Percentiles rank a stretch among this genome's conserved stretches.
Evolutionary conservation across 108 stramenopile genomes (phyloP).

Genomic region (Licmophora abbreviata): DNA sequence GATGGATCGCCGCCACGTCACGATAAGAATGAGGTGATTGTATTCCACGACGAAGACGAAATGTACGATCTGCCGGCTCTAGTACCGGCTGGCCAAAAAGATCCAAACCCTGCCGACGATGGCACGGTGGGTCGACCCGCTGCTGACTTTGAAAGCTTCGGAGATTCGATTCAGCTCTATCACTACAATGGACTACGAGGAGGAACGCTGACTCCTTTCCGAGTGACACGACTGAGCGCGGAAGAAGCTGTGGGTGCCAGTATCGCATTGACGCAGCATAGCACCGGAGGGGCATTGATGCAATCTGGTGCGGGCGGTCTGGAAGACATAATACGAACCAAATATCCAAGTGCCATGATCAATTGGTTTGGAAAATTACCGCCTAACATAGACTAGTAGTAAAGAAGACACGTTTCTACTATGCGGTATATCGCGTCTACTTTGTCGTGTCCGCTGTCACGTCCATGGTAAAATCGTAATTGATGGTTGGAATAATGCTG

Average conservation of each 20-base stretch:
- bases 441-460: conserved; percentile 78
- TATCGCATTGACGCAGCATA: conserved; percentile 24
- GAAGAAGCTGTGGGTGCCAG: conserved; percentile 76
- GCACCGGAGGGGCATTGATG: conserved; percentile 1
- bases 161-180: conserved; percentile 41
- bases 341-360: conserved; percentile 60
- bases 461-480: conserved; percentile 98
- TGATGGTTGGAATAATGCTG: conserved; percentile 97
- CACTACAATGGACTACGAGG: conserved; percentile 80
- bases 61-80: conserved; percentile 2
- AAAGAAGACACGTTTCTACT: neutral
- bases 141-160: conserved; percentile 27
- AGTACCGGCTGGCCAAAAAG: neutral
- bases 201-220: conserved; percentile 52
- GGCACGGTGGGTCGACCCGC: conserved; percentile 8
- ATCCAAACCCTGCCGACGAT: neutral
- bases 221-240: conserved; percentile 45
- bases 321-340: conserved; percentile 57
- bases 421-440: conserved; percentile 4
- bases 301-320: conserved; percentile 22
- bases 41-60: neutral
- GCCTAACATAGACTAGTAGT: conserved; percentile 40
- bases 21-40: neutral
- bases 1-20: conserved; percentile 1
- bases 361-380: conserved; percentile 49